phyloP scores from a whole-genome alignment of 192 early-diverging fungal genomes.

The Rhizophagus clarus region DNA sequence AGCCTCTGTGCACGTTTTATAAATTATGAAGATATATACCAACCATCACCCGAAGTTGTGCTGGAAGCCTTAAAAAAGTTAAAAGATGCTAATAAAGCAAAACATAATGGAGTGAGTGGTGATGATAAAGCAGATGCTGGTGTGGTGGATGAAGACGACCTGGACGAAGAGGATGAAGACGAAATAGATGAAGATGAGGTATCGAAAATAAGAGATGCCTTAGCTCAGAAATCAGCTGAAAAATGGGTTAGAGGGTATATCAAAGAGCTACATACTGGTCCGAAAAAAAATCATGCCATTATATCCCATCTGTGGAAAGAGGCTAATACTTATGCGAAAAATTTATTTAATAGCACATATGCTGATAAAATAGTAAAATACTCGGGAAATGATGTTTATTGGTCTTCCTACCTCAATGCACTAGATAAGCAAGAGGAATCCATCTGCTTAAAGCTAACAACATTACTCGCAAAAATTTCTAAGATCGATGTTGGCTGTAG shows the following conservation, averaged over 20 bases:
- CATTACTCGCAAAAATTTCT: not conserved
- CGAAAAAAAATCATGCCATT: slow-evolving; percentile 16
- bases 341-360: slow-evolving; percentile 3
- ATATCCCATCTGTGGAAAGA: slow-evolving; percentile 22
- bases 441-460: not conserved
- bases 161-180: not conserved
- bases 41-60: too few relatives aligned
- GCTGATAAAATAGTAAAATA: too few relatives aligned
- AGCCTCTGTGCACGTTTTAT: not conserved
- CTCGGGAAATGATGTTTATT: not conserved
- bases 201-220: not conserved
- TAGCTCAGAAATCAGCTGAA: slow-evolving; percentile 12
- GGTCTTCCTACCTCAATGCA: not conserved
- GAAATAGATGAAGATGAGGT: not conserved
- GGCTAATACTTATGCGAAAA: not conserved
- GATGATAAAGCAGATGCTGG: too few relatives aligned
- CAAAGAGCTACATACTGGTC: slow-evolving; percentile 9
- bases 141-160: too few relatives aligned
- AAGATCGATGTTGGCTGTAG: not conserved
- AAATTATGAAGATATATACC: not conserved
- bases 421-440: slow-evolving; percentile 13
- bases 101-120: too few relatives aligned
- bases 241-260: slow-evolving; percentile 19
- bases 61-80: slow-evolving; percentile 4
- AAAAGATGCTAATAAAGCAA: not conserved